These are phyloP conservation scores for Epithele typhae DNA, from an alignment of 768 basidiomycete genomes.

Conservation along the genomic window DNA sequence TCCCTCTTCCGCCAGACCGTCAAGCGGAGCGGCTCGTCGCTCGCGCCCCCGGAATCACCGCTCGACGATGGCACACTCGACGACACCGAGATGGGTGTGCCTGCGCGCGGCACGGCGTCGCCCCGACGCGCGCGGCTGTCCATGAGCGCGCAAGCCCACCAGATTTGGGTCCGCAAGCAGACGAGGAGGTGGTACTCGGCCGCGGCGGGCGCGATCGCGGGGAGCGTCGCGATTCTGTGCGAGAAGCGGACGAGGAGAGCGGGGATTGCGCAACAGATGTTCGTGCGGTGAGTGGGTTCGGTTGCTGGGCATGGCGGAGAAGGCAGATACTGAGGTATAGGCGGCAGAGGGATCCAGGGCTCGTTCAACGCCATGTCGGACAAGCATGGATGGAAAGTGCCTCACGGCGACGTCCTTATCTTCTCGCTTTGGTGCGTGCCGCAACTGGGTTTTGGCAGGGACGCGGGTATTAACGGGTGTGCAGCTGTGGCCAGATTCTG, in stretches of 20 bases:
- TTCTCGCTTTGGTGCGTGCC: slow-evolving; percentile 73
- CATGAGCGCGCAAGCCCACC: slow-evolving; percentile 57
- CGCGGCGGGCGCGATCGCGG: slow-evolving; percentile 72
- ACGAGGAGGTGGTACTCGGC: slow-evolving; percentile 77
- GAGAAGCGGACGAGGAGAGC: slow-evolving; percentile 64
- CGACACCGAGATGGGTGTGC: slow-evolving; percentile 14
- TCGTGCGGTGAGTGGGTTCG: slow-evolving; percentile 63
- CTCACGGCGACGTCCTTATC: slow-evolving; percentile 78
- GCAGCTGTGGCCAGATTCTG: slow-evolving; percentile 81
- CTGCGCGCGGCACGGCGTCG: slow-evolving; percentile 6
- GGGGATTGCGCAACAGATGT: slow-evolving; percentile 80
- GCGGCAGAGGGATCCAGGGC: slow-evolving; percentile 77
- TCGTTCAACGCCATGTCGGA: slow-evolving; percentile 77
- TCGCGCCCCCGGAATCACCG: slow-evolving; percentile 6
- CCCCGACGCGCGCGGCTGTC: slow-evolving; percentile 46
- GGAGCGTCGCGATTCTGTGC: slow-evolving; percentile 69
- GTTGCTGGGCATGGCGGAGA: no score
- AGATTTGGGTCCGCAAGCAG: slow-evolving; percentile 58
- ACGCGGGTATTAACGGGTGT: no score
- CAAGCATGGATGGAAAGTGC: slow-evolving; percentile 63
- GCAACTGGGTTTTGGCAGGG: no score
- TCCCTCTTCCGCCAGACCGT: slow-evolving; percentile 7
- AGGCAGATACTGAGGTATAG: no score
- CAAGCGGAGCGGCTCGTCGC: neutral
- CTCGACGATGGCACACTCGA: slow-evolving; percentile 18